These are phyloP conservation scores for Solanum hybrid DNA, from an alignment of 305 asterid genomes.

Conservation along the genomic window DNA sequence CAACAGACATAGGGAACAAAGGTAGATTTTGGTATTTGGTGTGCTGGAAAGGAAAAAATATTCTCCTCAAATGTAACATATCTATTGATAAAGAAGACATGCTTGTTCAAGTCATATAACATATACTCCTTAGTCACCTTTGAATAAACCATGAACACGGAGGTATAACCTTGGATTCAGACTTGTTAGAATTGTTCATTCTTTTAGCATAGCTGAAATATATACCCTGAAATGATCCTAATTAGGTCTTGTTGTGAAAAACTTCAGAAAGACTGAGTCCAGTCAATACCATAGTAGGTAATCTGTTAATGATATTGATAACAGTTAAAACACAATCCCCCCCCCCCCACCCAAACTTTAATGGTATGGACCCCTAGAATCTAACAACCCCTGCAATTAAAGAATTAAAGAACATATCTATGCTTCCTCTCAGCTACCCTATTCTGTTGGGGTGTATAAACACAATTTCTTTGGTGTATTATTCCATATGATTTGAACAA, in stretches of 20 bases:
- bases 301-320: neutral
- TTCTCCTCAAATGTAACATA: neutral
- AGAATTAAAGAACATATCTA: too few relatives aligned
- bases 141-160: neutral
- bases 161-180: neutral
- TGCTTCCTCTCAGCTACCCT: neutral
- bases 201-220: neutral
- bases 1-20: neutral
- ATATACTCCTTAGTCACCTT: neutral
- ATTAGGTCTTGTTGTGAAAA: neutral
- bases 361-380: neutral
- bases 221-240: neutral
- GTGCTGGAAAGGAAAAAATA: neutral
- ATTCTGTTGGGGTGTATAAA: neutral
- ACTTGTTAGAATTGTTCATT: neutral
- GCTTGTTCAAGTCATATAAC: neutral
- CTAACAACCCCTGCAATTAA: neutral
- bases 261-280: neutral
- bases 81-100: neutral
- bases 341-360: neutral
- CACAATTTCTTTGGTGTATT: neutral
- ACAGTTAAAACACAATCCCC: neutral
- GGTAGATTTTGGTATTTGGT: neutral
- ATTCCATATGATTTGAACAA: neutral
- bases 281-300: neutral